These are phyloP conservation scores for Cudoniella acicularis DNA, from an alignment of 495 filamentous ascomycete genomes.

Conservation along the genomic window DNA sequence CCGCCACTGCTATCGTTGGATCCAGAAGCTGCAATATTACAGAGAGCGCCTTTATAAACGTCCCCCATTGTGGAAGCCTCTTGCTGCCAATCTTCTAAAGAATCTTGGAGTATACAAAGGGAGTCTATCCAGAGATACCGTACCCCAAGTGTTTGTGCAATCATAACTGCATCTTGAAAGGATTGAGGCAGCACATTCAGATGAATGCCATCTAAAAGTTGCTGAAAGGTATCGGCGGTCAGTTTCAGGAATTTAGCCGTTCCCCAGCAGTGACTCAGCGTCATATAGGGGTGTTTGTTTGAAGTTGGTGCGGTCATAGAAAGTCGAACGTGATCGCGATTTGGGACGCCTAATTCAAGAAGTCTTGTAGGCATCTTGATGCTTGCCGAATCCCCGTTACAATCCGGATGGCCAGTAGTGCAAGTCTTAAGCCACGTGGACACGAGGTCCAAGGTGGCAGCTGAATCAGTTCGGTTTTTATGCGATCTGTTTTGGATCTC, in stretches of 20 bases:
- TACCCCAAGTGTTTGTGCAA: neutral
- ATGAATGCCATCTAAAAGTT: neutral
- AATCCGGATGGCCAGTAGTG: too few species aligned
- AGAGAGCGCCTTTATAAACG: neutral
- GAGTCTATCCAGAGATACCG: constrained; percentile 7
- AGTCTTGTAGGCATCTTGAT: too few species aligned
- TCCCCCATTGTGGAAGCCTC: constrained; percentile 4
- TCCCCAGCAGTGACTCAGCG: neutral
- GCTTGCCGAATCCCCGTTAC: too few species aligned
- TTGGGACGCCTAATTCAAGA: too few species aligned
- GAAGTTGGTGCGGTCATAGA: too few species aligned
- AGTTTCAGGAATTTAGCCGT: neutral
- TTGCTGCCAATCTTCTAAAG: constrained; percentile 4
- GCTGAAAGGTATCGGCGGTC: neutral
- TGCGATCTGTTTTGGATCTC: too few species aligned
- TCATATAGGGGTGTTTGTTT: neutral
- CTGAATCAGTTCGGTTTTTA: too few species aligned
- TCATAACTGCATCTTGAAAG: neutral
- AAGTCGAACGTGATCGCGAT: too few species aligned
- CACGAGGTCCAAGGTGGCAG: too few species aligned
- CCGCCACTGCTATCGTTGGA: too few species aligned
- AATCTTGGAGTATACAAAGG: constrained; percentile 11
- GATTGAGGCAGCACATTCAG: neutral
- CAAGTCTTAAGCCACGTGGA: too few species aligned
- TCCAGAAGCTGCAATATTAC: too few species aligned